Conservation (phyloP, 495 filamentous ascomycete genomes). For the Pyronema omphalodes region DNA sequence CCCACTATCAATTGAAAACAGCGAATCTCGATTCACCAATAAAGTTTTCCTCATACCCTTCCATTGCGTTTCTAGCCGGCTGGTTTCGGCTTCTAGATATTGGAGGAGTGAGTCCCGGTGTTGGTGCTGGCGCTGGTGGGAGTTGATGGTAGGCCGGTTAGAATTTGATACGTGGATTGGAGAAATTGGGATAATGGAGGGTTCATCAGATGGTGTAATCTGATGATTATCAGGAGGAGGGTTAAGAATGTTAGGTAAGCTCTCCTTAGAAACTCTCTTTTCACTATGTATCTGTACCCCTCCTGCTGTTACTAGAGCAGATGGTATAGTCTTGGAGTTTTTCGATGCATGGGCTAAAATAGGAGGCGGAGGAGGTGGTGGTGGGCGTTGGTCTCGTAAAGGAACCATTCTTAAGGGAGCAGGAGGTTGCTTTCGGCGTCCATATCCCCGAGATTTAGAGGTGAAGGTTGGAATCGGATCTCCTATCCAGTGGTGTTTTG, state of each 20-base stretch:
- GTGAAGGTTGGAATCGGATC: slow-evolving; percentile 20
- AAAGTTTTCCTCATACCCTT: slow-evolving; percentile 10
- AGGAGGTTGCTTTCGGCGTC: slow-evolving; percentile 15
- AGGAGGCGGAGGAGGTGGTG: neutral
- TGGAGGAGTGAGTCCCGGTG: slow-evolving; percentile 12
- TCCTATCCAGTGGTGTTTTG: slow-evolving; percentile 15
- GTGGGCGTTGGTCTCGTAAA: neutral
- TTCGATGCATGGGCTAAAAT: too few species aligned
- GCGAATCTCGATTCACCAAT: neutral
- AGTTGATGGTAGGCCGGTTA: too few species aligned
- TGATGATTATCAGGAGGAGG: too few species aligned
- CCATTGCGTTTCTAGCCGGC: slow-evolving; percentile 18
- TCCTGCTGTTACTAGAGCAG: too few species aligned
- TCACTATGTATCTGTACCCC: too few species aligned
- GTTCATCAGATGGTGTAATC: too few species aligned
- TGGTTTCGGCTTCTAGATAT: slow-evolving; percentile 14
- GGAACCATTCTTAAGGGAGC: slow-evolving; percentile 16
- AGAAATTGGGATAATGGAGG: too few species aligned
- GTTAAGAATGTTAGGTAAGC: too few species aligned
- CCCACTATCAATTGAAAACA: neutral
- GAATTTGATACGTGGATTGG: too few species aligned
- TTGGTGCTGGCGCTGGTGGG: too few species aligned
- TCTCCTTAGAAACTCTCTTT: too few species aligned
- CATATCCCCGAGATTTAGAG: slow-evolving; percentile 11
- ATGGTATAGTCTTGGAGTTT: too few species aligned